Evolutionary conservation across 2,329 filamentous ascomycete genomes (phyloP).

Genomic region (Talaromyces pinophilus): DNA sequence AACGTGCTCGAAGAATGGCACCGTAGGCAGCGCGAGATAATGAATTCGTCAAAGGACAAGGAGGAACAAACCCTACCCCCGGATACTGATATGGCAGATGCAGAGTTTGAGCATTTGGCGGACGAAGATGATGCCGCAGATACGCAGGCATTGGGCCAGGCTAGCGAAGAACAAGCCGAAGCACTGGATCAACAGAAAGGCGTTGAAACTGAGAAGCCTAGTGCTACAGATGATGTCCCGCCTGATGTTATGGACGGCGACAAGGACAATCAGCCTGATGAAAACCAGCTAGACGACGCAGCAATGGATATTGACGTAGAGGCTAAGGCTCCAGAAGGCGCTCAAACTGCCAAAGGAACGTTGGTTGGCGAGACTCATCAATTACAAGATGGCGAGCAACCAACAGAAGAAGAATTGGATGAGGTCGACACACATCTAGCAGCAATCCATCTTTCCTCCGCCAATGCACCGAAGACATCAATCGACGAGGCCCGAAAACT

Average conservation of each 20-base stretch:
- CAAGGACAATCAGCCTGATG: constrained; percentile 40
- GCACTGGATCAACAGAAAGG: constrained; percentile 87
- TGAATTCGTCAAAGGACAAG: constrained; percentile 58
- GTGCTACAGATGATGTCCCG: constrained; percentile 58
- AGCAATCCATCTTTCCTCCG: constrained; percentile 68
- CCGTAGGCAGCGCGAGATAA: constrained; percentile 80
- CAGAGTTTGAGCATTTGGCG: constrained; percentile 91
- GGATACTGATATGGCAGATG: constrained; percentile 71
- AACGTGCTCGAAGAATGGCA: constrained; percentile 94
- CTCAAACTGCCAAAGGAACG: constrained; percentile 58
- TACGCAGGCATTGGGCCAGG: constrained; percentile 85
- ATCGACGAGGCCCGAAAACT: constrained; percentile 66
- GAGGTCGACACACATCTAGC: constrained; percentile 61
- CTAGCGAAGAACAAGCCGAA: constrained; percentile 81
- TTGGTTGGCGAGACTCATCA: constrained; percentile 33
- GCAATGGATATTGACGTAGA: constrained; percentile 40
- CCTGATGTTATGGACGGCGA: constrained; percentile 53
- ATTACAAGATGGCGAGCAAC: constrained; percentile 41
- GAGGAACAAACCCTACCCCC: constrained; percentile 55
- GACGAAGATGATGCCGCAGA: constrained; percentile 81
- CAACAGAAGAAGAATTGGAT: constrained; percentile 47
- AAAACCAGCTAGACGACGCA: constrained; percentile 53
- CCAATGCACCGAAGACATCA: constrained; percentile 46
- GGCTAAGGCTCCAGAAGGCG: constrained; percentile 43
- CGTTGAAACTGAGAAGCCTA: constrained; percentile 66